Base-by-base conservation (phyloP, 1,139 yeast species). In the Debaryomyces fabryi region DNA sequence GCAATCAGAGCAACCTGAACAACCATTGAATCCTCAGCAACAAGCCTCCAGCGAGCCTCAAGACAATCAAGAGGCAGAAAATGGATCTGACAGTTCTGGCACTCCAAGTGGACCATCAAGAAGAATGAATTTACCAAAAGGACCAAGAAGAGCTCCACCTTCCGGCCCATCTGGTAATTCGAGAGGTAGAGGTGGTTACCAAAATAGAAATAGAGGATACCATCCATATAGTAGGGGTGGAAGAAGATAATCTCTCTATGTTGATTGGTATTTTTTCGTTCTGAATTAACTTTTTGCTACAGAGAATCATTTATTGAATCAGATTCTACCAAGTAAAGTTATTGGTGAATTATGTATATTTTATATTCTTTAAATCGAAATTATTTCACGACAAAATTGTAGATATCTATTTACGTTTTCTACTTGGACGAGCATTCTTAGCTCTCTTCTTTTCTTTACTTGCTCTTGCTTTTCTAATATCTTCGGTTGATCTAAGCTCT, bases 361-460 rank as follows among this genome's bases (percentile, higher is more conserved):
- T 36, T 25, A 42, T 18, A 23, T 24, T 20, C 13, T n/a, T 23
- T 8, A 41, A 34, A 24, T 18, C 13, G 33, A 29, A 21, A 18
- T 30, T 37, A 37, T 37, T 23, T 37, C 24, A 37, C 40, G 20
- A 37, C 24, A 21, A 18, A n/a, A 24, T n/a, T 15, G 40, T 37
- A 37, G 34, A 18, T 34, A 52, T 20, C 38, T 53, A 63, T 53
- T 58, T 58, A 38, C 66, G 63, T 54, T 58, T 71, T 56, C 59
- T 72, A 42, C 66, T 54, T 8, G 96, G 96, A 62, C 97, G 83
- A 8, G 88, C 96, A 58, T 91, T 93, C 82, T 93, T 93, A 9
- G 84, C 93, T 61, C 78, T 81, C 56, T 86, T 79, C 71, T 88
- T 79, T 53, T 89, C 95, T 69, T 86, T 80, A 32, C 68, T 60